Evolutionary conservation across 2,329 filamentous ascomycete species (phyloP).

Genomic region (Aspergillus intermedius): DNA sequence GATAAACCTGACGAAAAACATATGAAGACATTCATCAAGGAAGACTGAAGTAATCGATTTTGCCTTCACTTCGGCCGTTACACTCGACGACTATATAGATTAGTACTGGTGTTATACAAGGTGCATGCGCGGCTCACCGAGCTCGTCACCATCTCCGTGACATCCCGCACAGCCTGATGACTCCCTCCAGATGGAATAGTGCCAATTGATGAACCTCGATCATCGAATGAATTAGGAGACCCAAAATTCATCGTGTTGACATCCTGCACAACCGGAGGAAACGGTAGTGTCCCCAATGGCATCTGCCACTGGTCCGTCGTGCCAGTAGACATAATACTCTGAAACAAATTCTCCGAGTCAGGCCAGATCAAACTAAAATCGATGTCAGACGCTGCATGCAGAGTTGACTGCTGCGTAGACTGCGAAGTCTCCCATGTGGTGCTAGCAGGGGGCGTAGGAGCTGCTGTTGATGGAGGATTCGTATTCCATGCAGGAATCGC

Average conservation of each 20-base stretch:
- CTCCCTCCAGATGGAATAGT: constrained; percentile 36
- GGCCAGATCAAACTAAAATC: constrained; percentile 42
- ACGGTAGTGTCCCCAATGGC: constrained; percentile 36
- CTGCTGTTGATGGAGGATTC: constrained; percentile 13
- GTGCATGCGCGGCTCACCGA: constrained; percentile 25
- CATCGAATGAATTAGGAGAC: constrained; percentile 32
- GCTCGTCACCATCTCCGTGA: constrained; percentile 40
- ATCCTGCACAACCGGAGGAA: constrained; percentile 28
- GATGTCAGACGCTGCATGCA: constrained; percentile 24
- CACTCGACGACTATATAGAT: constrained; percentile 31
- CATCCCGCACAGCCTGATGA: constrained; percentile 40
- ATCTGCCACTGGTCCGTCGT: constrained; percentile 38
- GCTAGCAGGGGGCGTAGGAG: constrained; percentile 13
- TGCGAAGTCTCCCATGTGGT: constrained; percentile 21
- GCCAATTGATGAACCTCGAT: constrained; percentile 31
- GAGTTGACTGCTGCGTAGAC: constrained; percentile 10
- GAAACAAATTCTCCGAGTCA: constrained; percentile 40
- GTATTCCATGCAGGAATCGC: constrained; percentile 20
- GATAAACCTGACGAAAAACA: constrained; percentile 44
- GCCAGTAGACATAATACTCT: constrained; percentile 39
- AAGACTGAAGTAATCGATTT: constrained; percentile 42
- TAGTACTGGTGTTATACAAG: background rate
- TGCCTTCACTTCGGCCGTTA: constrained; percentile 40
- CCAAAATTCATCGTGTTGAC: constrained; percentile 25
- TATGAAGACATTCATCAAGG: constrained; percentile 42